Base-by-base conservation (phyloP, 768 basidiomycete species). In the Clitopilus hobsonii region DNA sequence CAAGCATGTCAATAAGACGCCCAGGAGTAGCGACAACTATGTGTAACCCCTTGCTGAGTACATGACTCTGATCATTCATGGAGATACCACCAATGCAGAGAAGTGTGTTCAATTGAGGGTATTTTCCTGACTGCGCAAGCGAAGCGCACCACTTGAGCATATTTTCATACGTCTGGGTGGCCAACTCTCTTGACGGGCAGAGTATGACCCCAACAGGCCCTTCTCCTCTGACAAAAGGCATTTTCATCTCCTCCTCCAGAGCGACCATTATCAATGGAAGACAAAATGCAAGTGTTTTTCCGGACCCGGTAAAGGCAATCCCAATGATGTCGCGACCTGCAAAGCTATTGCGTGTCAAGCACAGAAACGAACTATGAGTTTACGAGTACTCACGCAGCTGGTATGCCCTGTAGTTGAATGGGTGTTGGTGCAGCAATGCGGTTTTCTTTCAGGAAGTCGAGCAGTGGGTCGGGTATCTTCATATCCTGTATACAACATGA, bases 221-320 rank as follows among this genome's bases (percentile, higher is more conserved):
- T 79, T 99, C 97, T 2, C 95, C 94, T 53, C 89, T 85, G 25
- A 89, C 73, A 69, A 98, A 93, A 0, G 96, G 90, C 29, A 98
- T 71, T 60, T 91, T 94, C 56, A 76, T 78, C 71, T 98, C 97
- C 68, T 96, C 94, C 74, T 98, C 96, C 14, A 96, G 78, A 1
- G 94, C 89, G 61, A 91, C 77, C 97, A 99, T 98, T 61, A 98
- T 94, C 23, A 98, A 77, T 2, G 97, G 97, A n/a, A 99, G 76
- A 60, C 94, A 96, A 73, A 99, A 99, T 0, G 95, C 88, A n/a
- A 99, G 83, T 0, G 97, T 99, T 73, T 99, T 99, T 14, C 97
- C 97, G 0, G 96, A 98, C 32, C 97, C 97, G 23, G 97, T 99
- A 73, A 98, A 98, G 3, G 97, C 97, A 60, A 99, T 98, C 18